Conservation (phyloP, 1,284 basidiomycete species). For the Athelia psychrophila region DNA sequence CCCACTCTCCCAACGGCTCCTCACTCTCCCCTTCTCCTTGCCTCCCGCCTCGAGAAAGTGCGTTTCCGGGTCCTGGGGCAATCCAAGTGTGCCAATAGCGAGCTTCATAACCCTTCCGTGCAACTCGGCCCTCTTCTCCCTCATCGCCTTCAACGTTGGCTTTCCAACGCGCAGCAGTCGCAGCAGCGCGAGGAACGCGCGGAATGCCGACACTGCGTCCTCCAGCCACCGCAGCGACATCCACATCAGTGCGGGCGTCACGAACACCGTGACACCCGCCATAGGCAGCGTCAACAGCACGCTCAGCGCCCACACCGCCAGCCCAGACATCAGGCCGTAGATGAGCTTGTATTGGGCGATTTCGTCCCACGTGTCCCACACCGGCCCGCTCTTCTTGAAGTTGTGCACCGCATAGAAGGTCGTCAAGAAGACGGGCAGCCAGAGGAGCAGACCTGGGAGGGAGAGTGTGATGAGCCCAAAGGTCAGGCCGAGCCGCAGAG, state of each 20-base stretch:
- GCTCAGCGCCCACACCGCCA: conserved; percentile 57
- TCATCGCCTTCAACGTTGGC: conserved; percentile 48
- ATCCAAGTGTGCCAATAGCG: conserved; percentile 54
- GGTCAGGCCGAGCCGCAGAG: conserved; percentile 63
- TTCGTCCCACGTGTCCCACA: conserved; percentile 82
- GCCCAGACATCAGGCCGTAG: conserved; percentile 72
- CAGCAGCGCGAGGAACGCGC: conserved; percentile 62
- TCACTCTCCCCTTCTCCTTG: conserved; percentile 65
- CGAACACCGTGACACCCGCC: conserved; percentile 48
- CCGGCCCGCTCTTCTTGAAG: conserved; percentile 74
- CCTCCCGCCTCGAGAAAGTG: conserved; percentile 58
- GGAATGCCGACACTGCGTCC: conserved; percentile 73
- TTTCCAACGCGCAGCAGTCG: conserved; percentile 67
- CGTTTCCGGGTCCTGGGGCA: conserved; percentile 67
- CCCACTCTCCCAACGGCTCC: conserved; percentile 62
- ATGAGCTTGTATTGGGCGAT: conserved; percentile 87
- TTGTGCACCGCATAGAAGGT: conserved; percentile 64
- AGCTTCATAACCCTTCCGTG: conserved; percentile 62
- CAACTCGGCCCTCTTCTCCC: conserved; percentile 50
- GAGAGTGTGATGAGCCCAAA: conserved; percentile 68
- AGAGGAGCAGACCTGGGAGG: conserved; percentile 77
- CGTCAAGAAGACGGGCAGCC: conserved; percentile 73
- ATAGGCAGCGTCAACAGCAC: conserved; percentile 60
- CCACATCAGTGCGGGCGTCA: conserved; percentile 80
- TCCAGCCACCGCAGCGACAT: conserved; percentile 84